phyloP scores from a whole-genome alignment of 2,329 filamentous ascomycete species.

The Curvularia lunata region DNA sequence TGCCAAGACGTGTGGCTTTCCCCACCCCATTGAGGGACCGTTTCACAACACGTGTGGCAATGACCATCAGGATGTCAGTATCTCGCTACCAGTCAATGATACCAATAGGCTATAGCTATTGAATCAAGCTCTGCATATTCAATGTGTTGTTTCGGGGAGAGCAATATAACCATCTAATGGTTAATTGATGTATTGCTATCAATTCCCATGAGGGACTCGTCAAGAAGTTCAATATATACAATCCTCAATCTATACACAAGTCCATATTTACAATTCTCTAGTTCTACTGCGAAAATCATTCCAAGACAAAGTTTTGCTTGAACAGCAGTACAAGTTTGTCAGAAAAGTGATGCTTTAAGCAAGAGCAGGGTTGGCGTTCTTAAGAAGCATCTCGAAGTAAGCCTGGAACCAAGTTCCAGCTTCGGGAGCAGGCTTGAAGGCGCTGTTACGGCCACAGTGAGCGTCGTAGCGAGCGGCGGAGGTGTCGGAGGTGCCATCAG shows the following conservation, averaged over 20 bases:
- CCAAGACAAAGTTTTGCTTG: too few species aligned
- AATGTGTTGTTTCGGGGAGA: background rate
- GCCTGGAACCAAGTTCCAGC: slow-evolving; percentile 71
- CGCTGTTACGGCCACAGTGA: slow-evolving; percentile 60
- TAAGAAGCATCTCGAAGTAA: slow-evolving; percentile 46
- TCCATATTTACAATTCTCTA: slow-evolving; percentile 5
- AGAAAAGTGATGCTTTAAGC: slow-evolving; percentile 14
- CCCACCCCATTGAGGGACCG: background rate
- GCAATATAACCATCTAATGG: background rate
- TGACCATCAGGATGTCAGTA: too few species aligned
- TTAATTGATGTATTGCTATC: background rate
- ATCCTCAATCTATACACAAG: background rate
- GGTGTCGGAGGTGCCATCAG: slow-evolving; percentile 54
- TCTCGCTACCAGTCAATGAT: background rate
- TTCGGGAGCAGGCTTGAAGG: slow-evolving; percentile 70
- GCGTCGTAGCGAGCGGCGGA: slow-evolving; percentile 60
- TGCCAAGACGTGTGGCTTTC: slow-evolving; percentile 8
- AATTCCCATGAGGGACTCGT: background rate
- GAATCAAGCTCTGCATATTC: too few species aligned
- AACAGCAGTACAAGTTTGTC: background rate
- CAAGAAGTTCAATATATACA: background rate
- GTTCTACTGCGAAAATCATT: background rate
- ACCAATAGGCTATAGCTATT: too few species aligned
- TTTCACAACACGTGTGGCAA: background rate
- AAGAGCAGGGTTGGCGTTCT: slow-evolving; percentile 45